These are phyloP conservation scores for Emergomyces africanus DNA, from an alignment of 2,329 filamentous ascomycete genomes.

Conservation along the genomic window DNA sequence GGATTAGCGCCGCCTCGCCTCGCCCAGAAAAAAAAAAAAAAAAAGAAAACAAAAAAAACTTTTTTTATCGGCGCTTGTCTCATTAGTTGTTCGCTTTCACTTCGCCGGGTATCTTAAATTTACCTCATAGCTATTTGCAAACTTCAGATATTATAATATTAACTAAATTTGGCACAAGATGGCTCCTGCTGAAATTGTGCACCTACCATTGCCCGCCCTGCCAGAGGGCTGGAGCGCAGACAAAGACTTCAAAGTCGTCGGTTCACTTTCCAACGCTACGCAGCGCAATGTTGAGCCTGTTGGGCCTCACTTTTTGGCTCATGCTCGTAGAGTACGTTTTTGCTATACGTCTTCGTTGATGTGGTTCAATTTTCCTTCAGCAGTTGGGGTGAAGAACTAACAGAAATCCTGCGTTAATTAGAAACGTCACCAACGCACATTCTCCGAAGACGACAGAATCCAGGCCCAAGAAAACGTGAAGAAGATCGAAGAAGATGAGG, in stretches of 20 bases:
- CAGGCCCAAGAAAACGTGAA: slow-evolving; percentile 90
- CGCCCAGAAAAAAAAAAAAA: slow-evolving; percentile 15
- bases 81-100: not conserved
- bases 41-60: slow-evolving; percentile 18
- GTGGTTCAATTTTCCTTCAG: not conserved
- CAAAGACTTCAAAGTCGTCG: slow-evolving; percentile 82
- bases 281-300: slow-evolving; percentile 90
- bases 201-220: slow-evolving; percentile 52
- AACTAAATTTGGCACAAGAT: slow-evolving; percentile 33
- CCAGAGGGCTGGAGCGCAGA: slow-evolving; percentile 67
- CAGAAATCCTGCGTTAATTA: slow-evolving; percentile 21
- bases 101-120: not conserved
- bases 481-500: slow-evolving; percentile 86
- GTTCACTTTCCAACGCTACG: slow-evolving; percentile 60
- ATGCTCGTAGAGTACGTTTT: slow-evolving; percentile 68
- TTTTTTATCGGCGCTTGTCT: slow-evolving; percentile 6
- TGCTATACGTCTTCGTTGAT: not conserved
- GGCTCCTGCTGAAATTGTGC: slow-evolving; percentile 42
- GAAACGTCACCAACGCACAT: slow-evolving; percentile 87
- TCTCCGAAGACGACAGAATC: slow-evolving; percentile 96
- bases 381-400: not conserved
- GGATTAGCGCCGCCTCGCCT: slow-evolving; percentile 1
- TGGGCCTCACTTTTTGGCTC: slow-evolving; percentile 93
- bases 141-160: not conserved
- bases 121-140: not conserved